Base-by-base conservation (phyloP, 208 protist species). In the Trypanosoma rangeli region DNA sequence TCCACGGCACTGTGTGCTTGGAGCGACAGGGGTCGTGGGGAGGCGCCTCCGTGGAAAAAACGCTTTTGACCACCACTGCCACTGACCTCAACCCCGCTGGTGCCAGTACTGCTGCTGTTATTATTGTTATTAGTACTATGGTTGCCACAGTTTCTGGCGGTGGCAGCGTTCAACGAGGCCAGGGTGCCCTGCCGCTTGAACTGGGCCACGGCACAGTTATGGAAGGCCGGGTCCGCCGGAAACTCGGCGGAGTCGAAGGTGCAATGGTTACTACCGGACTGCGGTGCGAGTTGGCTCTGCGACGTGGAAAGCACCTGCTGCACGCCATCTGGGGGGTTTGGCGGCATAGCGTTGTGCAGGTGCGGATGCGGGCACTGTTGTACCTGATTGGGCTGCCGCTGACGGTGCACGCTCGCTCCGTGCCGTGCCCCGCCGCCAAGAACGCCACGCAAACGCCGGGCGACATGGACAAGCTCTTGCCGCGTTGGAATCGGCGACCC, bases 391-490 rank as follows among this genome's bases (percentile, higher is more conserved):
- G 29, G 26, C 39, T 55, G 55, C 12, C 62, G 67, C 39, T 9
- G 57, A 53, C 56, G 50, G 24, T 26, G 26, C 37, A 24, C 1
- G 1, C 50, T 42, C 22, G n/a, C 4, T 33, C 39, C 28, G 16
- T 73, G 50, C 35, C 33, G 62, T 15, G 24, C 68, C 0, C 49
- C 71, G 52, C 22, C 49, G 15, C 54, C 56, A 29, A 75, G 64
- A 35, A 62, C 59, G 2, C 79, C 62, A 31, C 71, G 83, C 33
- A 92, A 60, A 24, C 73, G 83, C 31, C 53, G 42, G 0, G 62
- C 78, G 35, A 79, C 58, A 5, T 74, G 75, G 26, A 54, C 49
- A 9, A 88, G 73, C 63, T 85, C 64, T 49, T 59, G 46, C 35
- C 67, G 66, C 24, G 82, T 80, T 28, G 84, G 84, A 54, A 76